Percentiles rank a stretch among this genome's conserved stretches.
phyloP scores from a whole-genome alignment of 2,329 filamentous ascomycete genomes.

The Trichothecium roseum region DNA sequence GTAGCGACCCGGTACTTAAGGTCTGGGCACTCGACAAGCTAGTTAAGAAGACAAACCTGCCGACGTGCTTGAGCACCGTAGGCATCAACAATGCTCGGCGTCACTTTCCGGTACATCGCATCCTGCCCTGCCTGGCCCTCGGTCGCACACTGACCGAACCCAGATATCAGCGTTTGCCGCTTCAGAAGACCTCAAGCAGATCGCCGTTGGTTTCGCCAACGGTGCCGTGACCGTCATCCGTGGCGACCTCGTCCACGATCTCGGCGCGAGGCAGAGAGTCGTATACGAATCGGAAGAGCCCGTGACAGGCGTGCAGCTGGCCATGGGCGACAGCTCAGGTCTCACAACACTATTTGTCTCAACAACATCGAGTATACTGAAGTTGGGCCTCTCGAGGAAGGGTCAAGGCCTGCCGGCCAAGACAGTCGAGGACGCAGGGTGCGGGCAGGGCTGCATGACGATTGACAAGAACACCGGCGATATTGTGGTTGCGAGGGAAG shows the following conservation, averaged over 20 bases:
- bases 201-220: slow-evolving; percentile 93
- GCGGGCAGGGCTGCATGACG: slow-evolving; percentile 91
- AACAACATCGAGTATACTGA: slow-evolving; percentile 80
- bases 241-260: slow-evolving; percentile 89
- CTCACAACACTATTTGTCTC: slow-evolving; percentile 80
- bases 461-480: slow-evolving; percentile 71
- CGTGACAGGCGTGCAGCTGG: slow-evolving; percentile 80
- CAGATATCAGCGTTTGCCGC: slow-evolving; percentile 82
- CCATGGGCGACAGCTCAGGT: slow-evolving; percentile 46
- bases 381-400: slow-evolving; percentile 74
- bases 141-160: too few species aligned
- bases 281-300: slow-evolving; percentile 97
- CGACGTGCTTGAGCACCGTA: slow-evolving; percentile 78
- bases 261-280: slow-evolving; percentile 85
- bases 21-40: slow-evolving; percentile 96
- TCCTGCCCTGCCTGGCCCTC: background rate
- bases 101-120: slow-evolving; percentile 66
- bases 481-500: slow-evolving; percentile 84
- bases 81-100: slow-evolving; percentile 82
- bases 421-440: slow-evolving; percentile 80
- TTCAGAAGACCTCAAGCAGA: slow-evolving; percentile 79
- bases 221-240: slow-evolving; percentile 88
- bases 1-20: slow-evolving; percentile 78
- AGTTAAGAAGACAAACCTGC: slow-evolving; percentile 86
- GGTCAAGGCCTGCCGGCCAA: slow-evolving; percentile 84